Evolutionary conservation across 306 rosid species (phyloP).

Genomic region (Dicorynia guianensis): DNA sequence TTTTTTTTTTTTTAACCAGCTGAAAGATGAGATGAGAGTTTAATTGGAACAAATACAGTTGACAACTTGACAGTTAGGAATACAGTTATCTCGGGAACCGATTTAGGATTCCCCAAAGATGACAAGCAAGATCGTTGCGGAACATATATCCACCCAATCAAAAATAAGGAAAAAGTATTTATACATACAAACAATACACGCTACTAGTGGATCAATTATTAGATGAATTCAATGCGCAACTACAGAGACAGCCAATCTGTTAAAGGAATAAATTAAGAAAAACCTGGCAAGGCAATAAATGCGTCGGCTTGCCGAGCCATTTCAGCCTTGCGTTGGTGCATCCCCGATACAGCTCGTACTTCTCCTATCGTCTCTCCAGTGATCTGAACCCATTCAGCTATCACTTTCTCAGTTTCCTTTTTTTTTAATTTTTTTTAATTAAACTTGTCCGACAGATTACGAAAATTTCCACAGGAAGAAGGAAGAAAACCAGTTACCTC

Average conservation of each 20-base stretch:
- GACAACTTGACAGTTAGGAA: not conserved
- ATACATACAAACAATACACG: too few relatives aligned
- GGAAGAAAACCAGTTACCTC: constrained; percentile 53
- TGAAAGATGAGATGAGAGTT: too few relatives aligned
- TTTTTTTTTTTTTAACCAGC: too few relatives aligned
- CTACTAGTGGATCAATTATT: not conserved
- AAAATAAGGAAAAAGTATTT: too few relatives aligned
- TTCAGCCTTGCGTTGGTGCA: constrained; percentile 92
- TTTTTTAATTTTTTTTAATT: not conserved
- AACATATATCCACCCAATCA: too few relatives aligned
- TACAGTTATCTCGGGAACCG: not conserved
- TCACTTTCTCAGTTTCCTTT: not conserved
- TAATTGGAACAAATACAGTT: too few relatives aligned
- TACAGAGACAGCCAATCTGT: not conserved
- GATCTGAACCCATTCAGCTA: constrained; percentile 47
- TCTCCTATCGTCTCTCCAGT: constrained; percentile 77
- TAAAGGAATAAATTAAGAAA: not conserved
- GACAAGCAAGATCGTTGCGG: not conserved
- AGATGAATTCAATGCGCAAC: not conserved
- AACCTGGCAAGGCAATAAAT: constrained; percentile 86
- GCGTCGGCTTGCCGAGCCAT: constrained; percentile 86
- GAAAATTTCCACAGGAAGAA: not conserved
- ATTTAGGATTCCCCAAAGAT: not conserved
- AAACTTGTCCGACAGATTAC: too few relatives aligned
- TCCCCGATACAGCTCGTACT: constrained; percentile 71